A percentile compares a stretch with the other conserved stretches of the same genome.
Conservation (phyloP, 164 flowering plant species). For the Vitis amurensis region DNA sequence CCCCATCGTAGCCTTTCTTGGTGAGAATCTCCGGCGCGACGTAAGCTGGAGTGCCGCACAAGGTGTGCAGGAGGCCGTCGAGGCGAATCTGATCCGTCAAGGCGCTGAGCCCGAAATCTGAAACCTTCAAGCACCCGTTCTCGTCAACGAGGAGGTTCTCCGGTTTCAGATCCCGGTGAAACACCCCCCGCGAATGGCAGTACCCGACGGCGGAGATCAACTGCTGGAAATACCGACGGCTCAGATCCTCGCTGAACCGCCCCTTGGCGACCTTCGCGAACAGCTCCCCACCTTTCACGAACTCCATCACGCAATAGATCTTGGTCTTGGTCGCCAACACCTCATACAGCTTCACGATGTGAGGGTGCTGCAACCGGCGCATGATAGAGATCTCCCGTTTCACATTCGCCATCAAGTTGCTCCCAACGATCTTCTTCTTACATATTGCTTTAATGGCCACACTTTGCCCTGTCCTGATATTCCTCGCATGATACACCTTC, state of each 20-base stretch:
- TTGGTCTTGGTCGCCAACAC: slow-evolving; percentile 62
- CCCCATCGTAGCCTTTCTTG: slow-evolving; percentile 63
- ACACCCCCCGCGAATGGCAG: slow-evolving; percentile 64
- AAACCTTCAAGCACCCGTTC: slow-evolving; percentile 56
- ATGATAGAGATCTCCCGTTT: slow-evolving; percentile 61
- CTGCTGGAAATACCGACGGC: slow-evolving; percentile 59
- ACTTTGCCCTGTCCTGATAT: slow-evolving; percentile 41
- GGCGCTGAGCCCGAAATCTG: slow-evolving; percentile 73
- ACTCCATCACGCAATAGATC: slow-evolving; percentile 67
- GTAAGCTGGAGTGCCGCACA: slow-evolving; percentile 76
- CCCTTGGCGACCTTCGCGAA: slow-evolving; percentile 60
- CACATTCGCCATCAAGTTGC: slow-evolving; percentile 37
- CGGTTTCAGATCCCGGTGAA: slow-evolving; percentile 71
- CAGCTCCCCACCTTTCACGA: slow-evolving; percentile 66
- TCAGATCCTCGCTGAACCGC: slow-evolving; percentile 49
- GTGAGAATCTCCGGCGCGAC: slow-evolving; percentile 68
- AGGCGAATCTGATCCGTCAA: slow-evolving; percentile 45
- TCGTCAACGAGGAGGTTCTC: slow-evolving; percentile 69
- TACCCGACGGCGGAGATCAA: slow-evolving; percentile 60
- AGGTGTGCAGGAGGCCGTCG: slow-evolving; percentile 58
- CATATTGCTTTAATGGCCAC: slow-evolving; percentile 62
- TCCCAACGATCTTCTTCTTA: slow-evolving; percentile 40
- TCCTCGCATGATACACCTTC: slow-evolving; percentile 64
- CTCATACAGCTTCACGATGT: slow-evolving; percentile 57
- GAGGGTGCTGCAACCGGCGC: slow-evolving; percentile 48